phyloP scores from a whole-genome alignment of 1,139 yeast species.

The Zygosaccharomyces pseudobailii region DNA sequence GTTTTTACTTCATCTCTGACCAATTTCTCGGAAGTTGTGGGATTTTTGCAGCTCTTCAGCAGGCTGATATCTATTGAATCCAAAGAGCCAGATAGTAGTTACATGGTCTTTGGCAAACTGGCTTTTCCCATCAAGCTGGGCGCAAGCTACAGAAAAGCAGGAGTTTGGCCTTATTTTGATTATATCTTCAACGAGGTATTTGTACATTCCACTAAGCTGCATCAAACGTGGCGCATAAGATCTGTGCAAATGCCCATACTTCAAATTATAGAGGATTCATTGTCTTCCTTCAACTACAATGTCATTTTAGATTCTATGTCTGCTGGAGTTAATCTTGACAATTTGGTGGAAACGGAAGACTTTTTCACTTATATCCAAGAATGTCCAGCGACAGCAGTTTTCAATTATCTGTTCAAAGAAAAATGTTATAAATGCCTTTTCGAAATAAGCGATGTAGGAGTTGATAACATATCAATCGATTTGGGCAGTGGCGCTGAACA shows the following conservation, averaged over 20 bases:
- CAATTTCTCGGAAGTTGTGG: conserved; percentile 51
- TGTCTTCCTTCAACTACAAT: conserved; percentile 60
- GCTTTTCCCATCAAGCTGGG: conserved; percentile 68
- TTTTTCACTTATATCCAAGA: conserved; percentile 42
- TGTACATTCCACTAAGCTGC: conserved; percentile 36
- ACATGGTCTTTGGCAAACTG: conserved; percentile 37
- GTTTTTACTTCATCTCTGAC: conserved; percentile 29
- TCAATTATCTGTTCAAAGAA: conserved; percentile 59
- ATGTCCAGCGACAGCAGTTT: conserved; percentile 65
- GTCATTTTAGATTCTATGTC: conserved; percentile 49
- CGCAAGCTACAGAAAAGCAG: conserved; percentile 52
- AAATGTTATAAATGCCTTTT: conserved; percentile 54
- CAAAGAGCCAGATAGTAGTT: conserved; percentile 34
- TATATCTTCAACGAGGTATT: conserved; percentile 65
- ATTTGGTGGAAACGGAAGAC: conserved; percentile 42
- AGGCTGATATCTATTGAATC: conserved; percentile 36
- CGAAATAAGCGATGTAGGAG: conserved; percentile 50
- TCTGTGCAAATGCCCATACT: conserved; percentile 53
- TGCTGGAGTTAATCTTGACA: conserved; percentile 48
- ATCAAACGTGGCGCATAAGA: conserved; percentile 37
- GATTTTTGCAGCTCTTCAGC: conserved; percentile 49
- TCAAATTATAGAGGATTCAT: conserved; percentile 46
- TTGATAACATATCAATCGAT: conserved; percentile 46
- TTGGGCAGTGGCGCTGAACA: conserved; percentile 36
- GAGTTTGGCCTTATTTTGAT: conserved; percentile 79